Conservation (phyloP, 305 asterid species). For the Fraxinus paxiana region DNA sequence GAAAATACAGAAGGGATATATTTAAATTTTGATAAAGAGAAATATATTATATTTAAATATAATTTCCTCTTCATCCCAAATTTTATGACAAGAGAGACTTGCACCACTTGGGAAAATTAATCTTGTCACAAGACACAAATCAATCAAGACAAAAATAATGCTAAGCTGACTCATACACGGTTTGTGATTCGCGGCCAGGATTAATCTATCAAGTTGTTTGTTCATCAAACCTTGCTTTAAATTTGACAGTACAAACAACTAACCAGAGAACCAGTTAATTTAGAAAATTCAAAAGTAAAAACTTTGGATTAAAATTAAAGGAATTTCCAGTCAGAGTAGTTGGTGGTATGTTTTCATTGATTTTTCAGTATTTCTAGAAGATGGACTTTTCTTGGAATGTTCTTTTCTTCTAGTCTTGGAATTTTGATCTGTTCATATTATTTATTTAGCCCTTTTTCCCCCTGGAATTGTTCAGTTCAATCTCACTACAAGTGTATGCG, state of each 20-base stretch:
- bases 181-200: constrained; percentile 11
- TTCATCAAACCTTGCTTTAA: not conserved
- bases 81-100: not conserved
- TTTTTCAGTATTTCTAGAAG: constrained; percentile 27
- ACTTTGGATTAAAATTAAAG: constrained; percentile 11
- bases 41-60: too few relatives aligned
- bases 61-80: not conserved
- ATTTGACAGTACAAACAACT: not conserved
- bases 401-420: constrained; percentile 25
- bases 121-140: not conserved
- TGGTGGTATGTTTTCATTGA: constrained; percentile 28
- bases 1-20: too few relatives aligned
- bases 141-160: not conserved
- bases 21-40: too few relatives aligned
- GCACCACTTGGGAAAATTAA: not conserved
- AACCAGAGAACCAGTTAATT: not conserved
- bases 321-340: constrained; percentile 27
- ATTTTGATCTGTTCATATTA: constrained; percentile 27
- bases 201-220: not conserved
- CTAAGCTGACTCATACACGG: not conserved
- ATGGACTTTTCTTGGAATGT: constrained; percentile 22
- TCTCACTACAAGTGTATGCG: not conserved
- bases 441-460: not conserved
- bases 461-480: not conserved
- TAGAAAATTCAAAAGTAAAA: not conserved